Evolutionary conservation across 352 stramenopile genomes (phyloP).

Genomic region (Globisporangium cylindrosporum): DNA sequence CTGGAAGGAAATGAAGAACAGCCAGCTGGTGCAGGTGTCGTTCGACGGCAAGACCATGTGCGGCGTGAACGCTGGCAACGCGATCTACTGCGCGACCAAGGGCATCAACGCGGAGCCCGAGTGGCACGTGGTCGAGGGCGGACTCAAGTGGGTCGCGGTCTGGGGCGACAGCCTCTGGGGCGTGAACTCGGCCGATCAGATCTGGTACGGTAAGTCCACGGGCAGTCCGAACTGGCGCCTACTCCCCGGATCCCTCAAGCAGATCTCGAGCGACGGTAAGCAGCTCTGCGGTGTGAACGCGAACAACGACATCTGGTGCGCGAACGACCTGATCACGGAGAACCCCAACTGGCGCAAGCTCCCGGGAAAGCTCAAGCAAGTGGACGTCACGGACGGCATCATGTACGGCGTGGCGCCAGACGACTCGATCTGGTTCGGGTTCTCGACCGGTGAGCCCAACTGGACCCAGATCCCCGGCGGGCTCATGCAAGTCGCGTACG

Average conservation of each 20-base stretch:
- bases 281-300: slow-evolving; percentile 26
- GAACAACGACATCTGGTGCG: slow-evolving; percentile 25
- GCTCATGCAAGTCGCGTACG: slow-evolving; percentile 21
- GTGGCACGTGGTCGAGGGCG: neutral
- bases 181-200: slow-evolving; percentile 20
- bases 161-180: slow-evolving; percentile 27
- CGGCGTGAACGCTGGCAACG: slow-evolving; percentile 4
- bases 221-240: slow-evolving; percentile 18
- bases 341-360: slow-evolving; percentile 28
- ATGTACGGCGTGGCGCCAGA: slow-evolving; percentile 18
- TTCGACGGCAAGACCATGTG: slow-evolving; percentile 20
- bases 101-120: neutral
- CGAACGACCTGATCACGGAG: slow-evolving; percentile 20
- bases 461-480: slow-evolving; percentile 15
- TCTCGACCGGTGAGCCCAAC: slow-evolving; percentile 20
- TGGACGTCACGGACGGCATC: slow-evolving; percentile 23
- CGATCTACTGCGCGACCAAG: slow-evolving; percentile 15
- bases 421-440: slow-evolving; percentile 20
- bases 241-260: slow-evolving; percentile 20
- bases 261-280: slow-evolving; percentile 30
- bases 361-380: slow-evolving; percentile 24
- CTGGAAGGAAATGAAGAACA: slow-evolving; percentile 8
- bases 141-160: slow-evolving; percentile 18
- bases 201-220: slow-evolving; percentile 12
- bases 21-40: slow-evolving; percentile 9